These are phyloP conservation scores for Pilasporangium apinafurcum DNA, from an alignment of 352 stramenopile species.

Conservation along the genomic window DNA sequence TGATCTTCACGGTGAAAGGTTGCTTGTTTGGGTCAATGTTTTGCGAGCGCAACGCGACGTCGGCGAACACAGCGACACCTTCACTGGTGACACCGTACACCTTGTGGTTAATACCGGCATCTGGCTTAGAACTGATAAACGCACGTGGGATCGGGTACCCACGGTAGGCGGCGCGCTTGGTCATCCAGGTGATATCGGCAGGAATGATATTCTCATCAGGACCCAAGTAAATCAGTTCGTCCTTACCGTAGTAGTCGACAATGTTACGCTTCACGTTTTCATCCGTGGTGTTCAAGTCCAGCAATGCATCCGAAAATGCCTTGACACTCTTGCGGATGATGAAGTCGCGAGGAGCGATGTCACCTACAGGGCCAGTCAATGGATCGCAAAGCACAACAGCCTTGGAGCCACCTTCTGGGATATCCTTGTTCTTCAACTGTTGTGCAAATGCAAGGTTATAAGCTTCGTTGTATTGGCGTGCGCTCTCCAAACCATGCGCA, in stretches of 20 bases:
- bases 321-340: constrained; percentile 97
- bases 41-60: constrained; percentile 68
- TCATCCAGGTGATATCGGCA: constrained; percentile 78
- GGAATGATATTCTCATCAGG: constrained; percentile 83
- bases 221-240: constrained; percentile 81
- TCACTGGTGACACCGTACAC: constrained; percentile 83
- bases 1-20: constrained; percentile 84
- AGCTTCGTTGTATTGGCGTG: constrained; percentile 75
- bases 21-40: constrained; percentile 71
- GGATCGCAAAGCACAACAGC: constrained; percentile 76
- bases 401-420: constrained; percentile 80
- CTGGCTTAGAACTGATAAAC: constrained; percentile 83
- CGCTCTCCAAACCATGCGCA: constrained; percentile 54
- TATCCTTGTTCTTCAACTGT: constrained; percentile 88
- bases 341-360: constrained; percentile 77
- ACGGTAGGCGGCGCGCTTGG: constrained; percentile 70
- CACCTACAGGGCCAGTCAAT: constrained; percentile 59
- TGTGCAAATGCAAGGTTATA: constrained; percentile 84
- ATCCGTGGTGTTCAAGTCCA: constrained; percentile 77
- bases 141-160: constrained; percentile 75
- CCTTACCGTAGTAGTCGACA: constrained; percentile 74
- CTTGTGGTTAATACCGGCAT: constrained; percentile 85
- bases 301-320: constrained; percentile 89
- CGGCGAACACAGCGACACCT: constrained; percentile 74
- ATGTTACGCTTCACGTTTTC: constrained; percentile 65